Base-by-base conservation (phyloP, 345 rosid species). In the Iberis pinnata region DNA sequence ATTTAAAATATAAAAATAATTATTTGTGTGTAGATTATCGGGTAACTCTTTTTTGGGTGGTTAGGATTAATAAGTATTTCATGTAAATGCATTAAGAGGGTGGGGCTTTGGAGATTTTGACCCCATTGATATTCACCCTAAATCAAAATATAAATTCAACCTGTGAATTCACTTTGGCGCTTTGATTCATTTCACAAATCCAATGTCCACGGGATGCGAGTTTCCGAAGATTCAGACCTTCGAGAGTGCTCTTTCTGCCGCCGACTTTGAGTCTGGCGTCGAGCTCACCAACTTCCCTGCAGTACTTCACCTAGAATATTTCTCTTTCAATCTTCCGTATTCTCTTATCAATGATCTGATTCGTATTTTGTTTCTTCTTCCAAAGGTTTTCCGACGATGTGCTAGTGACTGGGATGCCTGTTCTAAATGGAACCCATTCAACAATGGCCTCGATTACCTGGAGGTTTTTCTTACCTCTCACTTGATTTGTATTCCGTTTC, bases 251-350 rank as follows among this genome's bases (percentile, higher is more conserved):
- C 87, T 78, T 42, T 78, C 81, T 1, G 57, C 81, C 15, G 25
- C 70, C 53, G 75, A 68, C 0, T 87, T 90, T 58, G 76, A 68
- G 29, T 75, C 89, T 39, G 61, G 41, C 43, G 71, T 83, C 43
- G 97, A 86, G 71, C 73, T 78, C 62, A 66, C 56, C 24, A 84
- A 87, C 73, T 70, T 82, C 44, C 89, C 92, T 25, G 84, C 89
- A 6, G 92, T 82, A 78, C 49, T 26, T 53, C 46, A 33, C 22
- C 41, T 41, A 22, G 12, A 54, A 38, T 0, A 20, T 25, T 12
- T 18, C 58, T 35, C 7, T 14, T 15, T 45, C 36, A 16, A 12
- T 13, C 20, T 5, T 49, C 16, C 18, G 13, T 18, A 12, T 41
- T 45, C 18, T 50, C 20, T 32, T 47, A 8, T 22, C 12, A 38